Evolutionary conservation across 1,284 basidiomycete species (phyloP).

Genomic region (Marasmius sp.): DNA sequence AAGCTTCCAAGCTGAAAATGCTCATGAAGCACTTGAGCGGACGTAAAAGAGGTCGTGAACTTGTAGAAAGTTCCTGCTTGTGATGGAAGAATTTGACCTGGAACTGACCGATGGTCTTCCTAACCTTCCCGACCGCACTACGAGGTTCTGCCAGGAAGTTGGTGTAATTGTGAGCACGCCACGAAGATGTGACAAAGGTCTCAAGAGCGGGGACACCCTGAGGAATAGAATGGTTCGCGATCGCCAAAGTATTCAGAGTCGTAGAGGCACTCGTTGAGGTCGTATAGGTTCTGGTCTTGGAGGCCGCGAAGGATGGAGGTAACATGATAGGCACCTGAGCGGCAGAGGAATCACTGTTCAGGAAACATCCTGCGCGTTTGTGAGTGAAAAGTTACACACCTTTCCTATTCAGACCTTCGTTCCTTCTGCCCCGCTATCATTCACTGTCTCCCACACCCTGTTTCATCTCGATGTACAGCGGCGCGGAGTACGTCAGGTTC

Average conservation of each 20-base stretch:
- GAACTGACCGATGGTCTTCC: constrained; percentile 98
- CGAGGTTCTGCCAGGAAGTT: constrained; percentile 97
- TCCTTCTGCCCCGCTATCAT: too few relatives aligned
- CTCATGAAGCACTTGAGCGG: constrained; percentile 2
- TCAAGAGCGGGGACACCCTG: constrained; percentile 99
- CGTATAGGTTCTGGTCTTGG: constrained; percentile 80
- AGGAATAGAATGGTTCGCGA: constrained; percentile 99
- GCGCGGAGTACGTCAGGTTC: too few relatives aligned
- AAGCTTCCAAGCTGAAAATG: constrained; percentile 73
- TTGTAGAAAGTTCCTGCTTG: constrained; percentile 82
- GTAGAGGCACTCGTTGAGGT: constrained; percentile 96
- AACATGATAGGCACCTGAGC: too few relatives aligned
- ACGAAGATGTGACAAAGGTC: constrained; percentile 99
- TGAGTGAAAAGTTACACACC: too few relatives aligned
- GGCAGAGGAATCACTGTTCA: too few relatives aligned
- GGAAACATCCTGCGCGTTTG: constrained; percentile 82
- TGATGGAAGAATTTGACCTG: constrained; percentile 97
- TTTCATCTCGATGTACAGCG: too few relatives aligned
- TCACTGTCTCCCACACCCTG: too few relatives aligned
- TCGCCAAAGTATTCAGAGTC: constrained; percentile 99
- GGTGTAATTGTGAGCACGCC: constrained; percentile 97
- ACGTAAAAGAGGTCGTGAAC: constrained; percentile 30
- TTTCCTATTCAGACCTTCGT: too few relatives aligned
- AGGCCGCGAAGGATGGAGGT: too few relatives aligned
- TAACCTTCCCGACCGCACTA: constrained; percentile 96